These are phyloP conservation scores for Populus hybrid DNA, from an alignment of 441 rosid species.

Conservation along the genomic window DNA sequence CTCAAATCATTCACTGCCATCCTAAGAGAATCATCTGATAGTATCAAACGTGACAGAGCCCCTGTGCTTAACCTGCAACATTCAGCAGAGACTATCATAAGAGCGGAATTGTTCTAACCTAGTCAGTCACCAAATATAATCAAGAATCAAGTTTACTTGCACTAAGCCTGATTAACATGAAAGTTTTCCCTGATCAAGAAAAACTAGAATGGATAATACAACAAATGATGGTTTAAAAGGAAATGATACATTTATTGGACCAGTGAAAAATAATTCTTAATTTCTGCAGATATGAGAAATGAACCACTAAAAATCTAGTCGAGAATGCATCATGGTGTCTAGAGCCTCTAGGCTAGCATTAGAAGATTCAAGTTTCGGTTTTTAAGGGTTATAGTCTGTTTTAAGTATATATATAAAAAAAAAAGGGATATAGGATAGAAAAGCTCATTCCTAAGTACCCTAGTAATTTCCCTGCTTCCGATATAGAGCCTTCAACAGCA, in stretches of 20 bases:
- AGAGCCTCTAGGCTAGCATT: neutral
- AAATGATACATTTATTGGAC: neutral
- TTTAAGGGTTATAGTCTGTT: neutral
- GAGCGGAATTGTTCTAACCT: neutral
- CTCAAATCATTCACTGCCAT: slow-evolving; percentile 76
- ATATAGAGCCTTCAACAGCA: slow-evolving; percentile 78
- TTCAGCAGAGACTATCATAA: neutral
- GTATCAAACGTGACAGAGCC: slow-evolving; percentile 75
- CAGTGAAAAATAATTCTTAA: no score
- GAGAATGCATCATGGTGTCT: neutral
- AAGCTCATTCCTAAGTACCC: slow-evolving; percentile 38
- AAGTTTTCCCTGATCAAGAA: neutral
- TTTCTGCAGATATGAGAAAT: neutral
- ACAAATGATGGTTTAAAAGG: neutral
- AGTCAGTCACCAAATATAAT: neutral
- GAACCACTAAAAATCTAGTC: neutral
- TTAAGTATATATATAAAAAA: neutral
- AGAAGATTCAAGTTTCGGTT: neutral
- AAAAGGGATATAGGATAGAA: neutral
- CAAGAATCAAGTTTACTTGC: neutral
- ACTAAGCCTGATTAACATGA: neutral
- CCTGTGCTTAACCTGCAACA: slow-evolving; percentile 84
- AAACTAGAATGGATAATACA: neutral
- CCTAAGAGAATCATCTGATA: slow-evolving; percentile 80
- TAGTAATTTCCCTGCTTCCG: slow-evolving; percentile 69